phyloP scores from a whole-genome alignment of 495 filamentous ascomycete species.

The Penicillium dipodomyicola region DNA sequence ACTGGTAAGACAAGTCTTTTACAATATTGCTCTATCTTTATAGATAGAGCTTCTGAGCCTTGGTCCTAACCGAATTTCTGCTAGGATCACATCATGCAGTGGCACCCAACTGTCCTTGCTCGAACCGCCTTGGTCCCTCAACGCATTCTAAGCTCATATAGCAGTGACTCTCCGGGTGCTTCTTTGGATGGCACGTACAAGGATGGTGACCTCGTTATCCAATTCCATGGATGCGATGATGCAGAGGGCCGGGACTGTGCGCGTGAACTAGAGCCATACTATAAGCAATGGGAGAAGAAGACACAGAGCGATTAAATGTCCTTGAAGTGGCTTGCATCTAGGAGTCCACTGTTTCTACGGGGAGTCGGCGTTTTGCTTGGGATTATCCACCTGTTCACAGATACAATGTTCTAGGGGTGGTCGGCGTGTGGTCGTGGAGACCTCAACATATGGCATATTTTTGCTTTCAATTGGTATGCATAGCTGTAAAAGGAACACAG shows the following conservation, averaged over 20 bases:
- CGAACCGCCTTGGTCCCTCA: conserved; percentile 85
- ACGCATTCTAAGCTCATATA: conserved; percentile 74
- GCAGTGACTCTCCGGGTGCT: conserved; percentile 44
- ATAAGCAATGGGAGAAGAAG: conserved; percentile 45
- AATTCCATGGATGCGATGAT: conserved; percentile 69
- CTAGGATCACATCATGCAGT: conserved; percentile 89
- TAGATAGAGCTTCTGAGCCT: not conserved
- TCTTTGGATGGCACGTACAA: conserved; percentile 46
- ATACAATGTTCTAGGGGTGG: conserved; percentile 7
- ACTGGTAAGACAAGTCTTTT: conserved; percentile 57
- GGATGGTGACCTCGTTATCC: conserved; percentile 87
- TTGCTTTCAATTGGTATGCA: conserved; percentile 13
- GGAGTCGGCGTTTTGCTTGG: conserved; percentile 8
- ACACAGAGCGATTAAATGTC: conserved; percentile 18
- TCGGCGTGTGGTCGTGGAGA: conserved; percentile 1
- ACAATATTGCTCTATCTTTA: not conserved
- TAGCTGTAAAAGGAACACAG: conserved; percentile 14
- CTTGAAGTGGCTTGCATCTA: not conserved
- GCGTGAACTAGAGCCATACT: conserved; percentile 60
- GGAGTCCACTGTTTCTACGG: conserved; percentile 1
- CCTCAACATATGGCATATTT: conserved; percentile 21
- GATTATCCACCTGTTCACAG: not conserved
- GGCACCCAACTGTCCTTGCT: conserved; percentile 96
- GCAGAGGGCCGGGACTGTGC: conserved; percentile 59
- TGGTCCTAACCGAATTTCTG: conserved; percentile 3